A percentile compares a stretch with the other conserved stretches of the same genome.
These are phyloP conservation scores for Inga leiocalycina DNA, from an alignment of 306 rosid species.

Conservation along the genomic window DNA sequence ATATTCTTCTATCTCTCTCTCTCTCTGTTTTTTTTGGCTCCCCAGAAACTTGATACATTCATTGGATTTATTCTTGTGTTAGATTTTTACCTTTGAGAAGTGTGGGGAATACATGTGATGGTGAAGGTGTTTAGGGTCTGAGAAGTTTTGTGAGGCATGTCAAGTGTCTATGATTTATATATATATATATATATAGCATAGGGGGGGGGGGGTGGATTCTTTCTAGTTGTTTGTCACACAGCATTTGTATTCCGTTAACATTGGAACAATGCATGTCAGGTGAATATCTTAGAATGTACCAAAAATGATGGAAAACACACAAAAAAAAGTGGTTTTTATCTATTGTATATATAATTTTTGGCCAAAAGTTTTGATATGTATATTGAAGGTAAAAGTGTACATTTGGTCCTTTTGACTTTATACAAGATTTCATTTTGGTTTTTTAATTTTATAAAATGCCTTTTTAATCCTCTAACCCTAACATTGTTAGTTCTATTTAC, in stretches of 20 bases:
- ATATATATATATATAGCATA: constrained; percentile 13
- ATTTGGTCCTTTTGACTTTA: neutral
- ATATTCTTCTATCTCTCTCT: neutral
- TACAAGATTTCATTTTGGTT: too few relatives aligned
- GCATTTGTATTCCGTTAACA: constrained; percentile 27
- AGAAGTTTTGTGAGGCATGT: constrained; percentile 48
- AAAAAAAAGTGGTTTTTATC: constrained; percentile 26
- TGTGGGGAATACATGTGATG: constrained; percentile 65
- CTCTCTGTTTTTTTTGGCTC: neutral
- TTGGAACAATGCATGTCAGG: constrained; percentile 36
- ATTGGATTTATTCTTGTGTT: constrained; percentile 97
- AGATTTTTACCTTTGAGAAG: constrained; percentile 59
- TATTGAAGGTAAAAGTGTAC: neutral
- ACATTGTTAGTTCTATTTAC: too few relatives aligned
- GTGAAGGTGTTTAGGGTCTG: constrained; percentile 49
- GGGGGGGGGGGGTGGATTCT: constrained; percentile 45
- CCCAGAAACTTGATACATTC: constrained; percentile 60
- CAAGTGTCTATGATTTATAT: constrained; percentile 40
- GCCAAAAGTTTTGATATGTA: neutral
- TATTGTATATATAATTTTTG: constrained; percentile 20
- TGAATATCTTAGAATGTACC: constrained; percentile 36
- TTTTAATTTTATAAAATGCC: too few relatives aligned
- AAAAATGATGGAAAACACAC: neutral
- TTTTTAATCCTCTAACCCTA: too few relatives aligned
- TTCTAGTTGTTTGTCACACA: constrained; percentile 40